phyloP scores from a whole-genome alignment of 306 rosid species.

The Quercus dentata region DNA sequence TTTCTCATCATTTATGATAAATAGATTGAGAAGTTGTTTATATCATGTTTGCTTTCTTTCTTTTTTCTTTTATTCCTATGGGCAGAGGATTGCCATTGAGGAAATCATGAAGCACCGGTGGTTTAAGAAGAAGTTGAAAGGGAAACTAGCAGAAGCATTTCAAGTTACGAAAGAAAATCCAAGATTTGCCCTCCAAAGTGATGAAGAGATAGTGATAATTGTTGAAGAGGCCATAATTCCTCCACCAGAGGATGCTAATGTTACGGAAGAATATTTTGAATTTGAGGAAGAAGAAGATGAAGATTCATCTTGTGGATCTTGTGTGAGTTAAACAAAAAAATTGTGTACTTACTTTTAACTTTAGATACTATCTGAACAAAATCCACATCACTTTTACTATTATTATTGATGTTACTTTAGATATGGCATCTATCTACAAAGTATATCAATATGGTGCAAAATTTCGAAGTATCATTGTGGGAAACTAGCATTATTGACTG shows the following conservation, averaged over 20 bases:
- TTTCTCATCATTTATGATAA: background rate
- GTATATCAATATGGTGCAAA: too few species aligned
- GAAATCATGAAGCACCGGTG: conserved; percentile 78
- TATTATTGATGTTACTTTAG: too few species aligned
- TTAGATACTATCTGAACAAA: too few species aligned
- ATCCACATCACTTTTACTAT: too few species aligned
- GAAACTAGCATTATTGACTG: too few species aligned
- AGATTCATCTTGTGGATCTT: background rate
- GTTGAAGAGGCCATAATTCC: conserved; percentile 70
- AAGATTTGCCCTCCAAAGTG: conserved; percentile 43
- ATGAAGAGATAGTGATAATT: conserved; percentile 70
- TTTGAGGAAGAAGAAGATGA: conserved; percentile 70
- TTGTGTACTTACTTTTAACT: too few species aligned
- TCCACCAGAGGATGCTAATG: conserved; percentile 39
- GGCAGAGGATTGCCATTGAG: conserved; percentile 71
- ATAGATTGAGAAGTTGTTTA: background rate
- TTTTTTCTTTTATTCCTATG: background rate
- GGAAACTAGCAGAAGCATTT: conserved; percentile 70
- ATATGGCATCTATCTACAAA: too few species aligned
- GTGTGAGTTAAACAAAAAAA: too few species aligned
- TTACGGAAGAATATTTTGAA: conserved; percentile 47
- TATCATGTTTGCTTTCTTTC: conserved; percentile 17
- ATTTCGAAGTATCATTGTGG: too few species aligned
- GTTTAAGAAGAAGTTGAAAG: conserved; percentile 76
- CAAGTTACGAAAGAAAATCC: conserved; percentile 82